These are phyloP conservation scores for Scopulariopsis brevicaulis DNA, from an alignment of 2,329 filamentous ascomycete genomes.

Conservation along the genomic window DNA sequence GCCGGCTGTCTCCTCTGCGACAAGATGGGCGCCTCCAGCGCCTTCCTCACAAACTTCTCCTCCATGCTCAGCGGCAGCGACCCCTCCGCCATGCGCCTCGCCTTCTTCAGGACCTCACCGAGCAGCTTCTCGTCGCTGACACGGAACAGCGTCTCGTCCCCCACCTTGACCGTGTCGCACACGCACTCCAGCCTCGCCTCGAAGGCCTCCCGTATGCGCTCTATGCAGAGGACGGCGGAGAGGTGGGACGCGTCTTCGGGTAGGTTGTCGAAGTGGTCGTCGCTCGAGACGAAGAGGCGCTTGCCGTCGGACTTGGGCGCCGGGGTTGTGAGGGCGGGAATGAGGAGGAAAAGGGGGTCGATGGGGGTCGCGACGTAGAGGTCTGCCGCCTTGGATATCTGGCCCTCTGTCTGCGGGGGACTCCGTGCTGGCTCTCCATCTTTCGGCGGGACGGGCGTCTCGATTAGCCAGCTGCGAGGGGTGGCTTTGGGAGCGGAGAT, in stretches of 20 bases:
- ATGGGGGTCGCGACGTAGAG: constrained; percentile 76
- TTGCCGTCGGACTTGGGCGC: constrained; percentile 32
- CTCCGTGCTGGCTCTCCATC: not conserved
- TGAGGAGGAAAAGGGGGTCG: constrained; percentile 73
- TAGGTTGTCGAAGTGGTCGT: constrained; percentile 61
- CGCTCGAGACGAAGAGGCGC: constrained; percentile 54
- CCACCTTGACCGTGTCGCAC: constrained; percentile 75
- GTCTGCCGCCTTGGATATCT: constrained; percentile 54
- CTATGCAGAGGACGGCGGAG: constrained; percentile 39
- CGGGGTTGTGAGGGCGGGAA: constrained; percentile 53
- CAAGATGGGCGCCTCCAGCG: constrained; percentile 65
- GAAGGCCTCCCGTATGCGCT: constrained; percentile 35
- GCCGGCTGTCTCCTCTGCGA: constrained; percentile 40
- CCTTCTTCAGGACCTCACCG: constrained; percentile 56
- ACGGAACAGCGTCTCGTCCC: constrained; percentile 77
- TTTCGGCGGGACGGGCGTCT: constrained; percentile 12
- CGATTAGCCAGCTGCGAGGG: constrained; percentile 53
- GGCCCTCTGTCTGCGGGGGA: constrained; percentile 12
- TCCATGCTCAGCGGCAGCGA: constrained; percentile 73
- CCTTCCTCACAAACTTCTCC: constrained; percentile 67
- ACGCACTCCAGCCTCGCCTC: constrained; percentile 56
- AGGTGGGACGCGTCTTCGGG: constrained; percentile 44
- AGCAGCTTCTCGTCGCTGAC: constrained; percentile 63
- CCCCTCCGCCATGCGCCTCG: constrained; percentile 49
- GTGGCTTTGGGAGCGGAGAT: constrained; percentile 38